Percentiles rank a stretch among this genome's conserved stretches.
Conservation (phyloP, 2,329 filamentous ascomycete species). For the Aspergillus sergii region DNA sequence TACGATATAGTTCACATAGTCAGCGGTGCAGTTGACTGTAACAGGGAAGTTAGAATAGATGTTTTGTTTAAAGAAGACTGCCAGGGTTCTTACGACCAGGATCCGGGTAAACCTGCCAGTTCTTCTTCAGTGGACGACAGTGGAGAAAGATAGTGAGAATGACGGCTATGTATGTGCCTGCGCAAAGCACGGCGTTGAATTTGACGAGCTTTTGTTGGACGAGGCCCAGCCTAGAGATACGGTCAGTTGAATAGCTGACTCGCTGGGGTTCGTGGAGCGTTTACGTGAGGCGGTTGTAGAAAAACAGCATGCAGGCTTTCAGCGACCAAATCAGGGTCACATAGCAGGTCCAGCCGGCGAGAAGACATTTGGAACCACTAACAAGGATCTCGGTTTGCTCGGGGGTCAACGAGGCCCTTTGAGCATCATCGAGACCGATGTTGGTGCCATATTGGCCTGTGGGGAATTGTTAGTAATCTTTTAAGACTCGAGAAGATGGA, state of each 20-base stretch:
- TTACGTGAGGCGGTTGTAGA: constrained; percentile 49
- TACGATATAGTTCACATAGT: constrained; percentile 41
- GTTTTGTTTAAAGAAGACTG: not conserved
- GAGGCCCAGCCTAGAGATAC: constrained; percentile 35
- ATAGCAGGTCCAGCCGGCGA: constrained; percentile 47
- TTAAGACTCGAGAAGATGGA: not conserved
- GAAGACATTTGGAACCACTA: constrained; percentile 37
- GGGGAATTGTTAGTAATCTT: not conserved
- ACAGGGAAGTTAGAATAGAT: not conserved
- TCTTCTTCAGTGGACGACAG: constrained; percentile 41
- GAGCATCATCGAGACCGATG: constrained; percentile 38
- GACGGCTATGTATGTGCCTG: constrained; percentile 36
- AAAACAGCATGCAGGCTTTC: constrained; percentile 49
- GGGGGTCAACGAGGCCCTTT: constrained; percentile 33
- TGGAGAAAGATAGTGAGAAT: constrained; percentile 40
- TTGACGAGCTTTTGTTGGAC: constrained; percentile 44
- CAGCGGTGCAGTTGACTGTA: constrained; percentile 34
- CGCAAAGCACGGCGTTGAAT: constrained; percentile 33
- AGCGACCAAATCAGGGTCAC: constrained; percentile 47
- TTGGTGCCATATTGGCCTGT: constrained; percentile 44
- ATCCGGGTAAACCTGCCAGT: constrained; percentile 48
- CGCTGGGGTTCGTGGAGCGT: constrained; percentile 4
- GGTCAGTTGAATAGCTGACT: not conserved
- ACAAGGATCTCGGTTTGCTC: constrained; percentile 31
- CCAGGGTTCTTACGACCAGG: constrained; percentile 36